Conservation (phyloP, 169 alveolate genomes). For the Amoebophrya sp. region DNA sequence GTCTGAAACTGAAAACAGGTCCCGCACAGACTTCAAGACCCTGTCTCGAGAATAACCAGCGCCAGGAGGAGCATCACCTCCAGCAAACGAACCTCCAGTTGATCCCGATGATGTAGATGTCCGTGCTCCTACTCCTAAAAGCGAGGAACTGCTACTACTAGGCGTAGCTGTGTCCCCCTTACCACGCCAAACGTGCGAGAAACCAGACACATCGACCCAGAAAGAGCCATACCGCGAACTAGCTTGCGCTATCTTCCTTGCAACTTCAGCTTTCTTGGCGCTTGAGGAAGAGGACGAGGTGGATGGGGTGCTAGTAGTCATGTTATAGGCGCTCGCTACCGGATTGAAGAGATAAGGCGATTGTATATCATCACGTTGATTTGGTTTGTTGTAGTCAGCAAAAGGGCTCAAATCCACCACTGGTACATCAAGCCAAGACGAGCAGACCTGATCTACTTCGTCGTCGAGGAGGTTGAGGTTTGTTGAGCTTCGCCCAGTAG, state of each 20-base stretch:
- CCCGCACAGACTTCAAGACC: not conserved
- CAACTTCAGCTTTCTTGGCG: not conserved
- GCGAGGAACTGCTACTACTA: not conserved
- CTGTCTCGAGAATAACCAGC: not conserved
- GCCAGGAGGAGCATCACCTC: not conserved
- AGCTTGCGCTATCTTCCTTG: not conserved
- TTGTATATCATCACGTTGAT: not conserved
- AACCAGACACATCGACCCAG: not conserved
- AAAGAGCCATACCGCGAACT: not conserved
- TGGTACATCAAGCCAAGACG: not conserved
- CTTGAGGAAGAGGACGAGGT: not conserved
- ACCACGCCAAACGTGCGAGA: not conserved
- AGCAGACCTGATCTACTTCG: not conserved
- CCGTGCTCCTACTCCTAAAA: not conserved
- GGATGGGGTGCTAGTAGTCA: not conserved
- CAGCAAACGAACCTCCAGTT: not conserved
- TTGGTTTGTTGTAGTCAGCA: not conserved
- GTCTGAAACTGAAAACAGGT: not conserved
- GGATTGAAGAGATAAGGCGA: not conserved
- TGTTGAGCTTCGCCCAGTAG: too few species aligned
- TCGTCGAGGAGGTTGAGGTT: too few species aligned
- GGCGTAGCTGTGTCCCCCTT: not conserved
- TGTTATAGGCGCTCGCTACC: not conserved
- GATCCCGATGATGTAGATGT: not conserved
- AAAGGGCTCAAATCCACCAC: not conserved